phyloP scores from a whole-genome alignment of 1,284 basidiomycete species.

The Leccinum brunneo-olivaceum region DNA sequence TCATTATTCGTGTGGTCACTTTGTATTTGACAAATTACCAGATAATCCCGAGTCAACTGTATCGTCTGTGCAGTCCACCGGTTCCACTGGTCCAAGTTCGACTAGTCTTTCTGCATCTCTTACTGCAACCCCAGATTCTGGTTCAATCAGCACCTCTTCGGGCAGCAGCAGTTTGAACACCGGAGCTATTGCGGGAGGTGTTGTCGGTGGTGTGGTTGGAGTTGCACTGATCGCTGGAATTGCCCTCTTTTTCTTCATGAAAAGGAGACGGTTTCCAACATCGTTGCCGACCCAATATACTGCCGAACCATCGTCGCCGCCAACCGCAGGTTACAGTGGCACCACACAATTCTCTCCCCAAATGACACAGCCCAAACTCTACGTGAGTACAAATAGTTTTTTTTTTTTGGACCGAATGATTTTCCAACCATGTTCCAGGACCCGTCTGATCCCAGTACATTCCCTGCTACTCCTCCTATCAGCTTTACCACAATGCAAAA shows the following conservation, averaged over 20 bases:
- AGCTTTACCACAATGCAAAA: constrained; percentile 12
- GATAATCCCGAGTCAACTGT: constrained; percentile 28
- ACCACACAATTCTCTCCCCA: constrained; percentile 10
- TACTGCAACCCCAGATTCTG: constrained; percentile 3
- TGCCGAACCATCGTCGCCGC: not conserved
- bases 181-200: constrained; percentile 30
- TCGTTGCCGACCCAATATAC: constrained; percentile 13
- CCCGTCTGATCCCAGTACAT: constrained; percentile 30
- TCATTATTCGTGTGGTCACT: not conserved
- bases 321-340: constrained; percentile 5
- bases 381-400: constrained; percentile 20
- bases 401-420: no score
- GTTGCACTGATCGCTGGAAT: constrained; percentile 25
- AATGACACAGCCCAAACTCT: constrained; percentile 27
- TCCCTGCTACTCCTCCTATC: constrained; percentile 22
- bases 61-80: constrained; percentile 17
- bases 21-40: constrained; percentile 5
- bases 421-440: constrained; percentile 18
- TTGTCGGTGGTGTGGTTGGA: constrained; percentile 35
- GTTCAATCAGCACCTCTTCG: not conserved
- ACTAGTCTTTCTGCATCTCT: constrained; percentile 1
- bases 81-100: not conserved
- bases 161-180: constrained; percentile 6
- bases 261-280: constrained; percentile 20
- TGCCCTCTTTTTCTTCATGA: constrained; percentile 25